These are phyloP conservation scores for Komagataella pseudopastoris DNA, from an alignment of 805 yeast species.

Conservation along the genomic window DNA sequence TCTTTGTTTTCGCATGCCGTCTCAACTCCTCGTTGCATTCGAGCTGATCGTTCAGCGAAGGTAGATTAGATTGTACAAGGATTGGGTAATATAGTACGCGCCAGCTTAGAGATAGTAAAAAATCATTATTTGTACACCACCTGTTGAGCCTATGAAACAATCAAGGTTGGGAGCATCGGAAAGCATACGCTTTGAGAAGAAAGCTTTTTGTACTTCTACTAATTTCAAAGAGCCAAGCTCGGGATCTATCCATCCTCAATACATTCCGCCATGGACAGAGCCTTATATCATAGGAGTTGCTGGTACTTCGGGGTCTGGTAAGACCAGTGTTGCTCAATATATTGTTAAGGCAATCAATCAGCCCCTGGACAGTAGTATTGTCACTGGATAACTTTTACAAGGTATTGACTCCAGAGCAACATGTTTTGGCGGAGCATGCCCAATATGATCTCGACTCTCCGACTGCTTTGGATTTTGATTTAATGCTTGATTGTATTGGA, in stretches of 20 bases:
- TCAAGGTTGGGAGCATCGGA: background rate
- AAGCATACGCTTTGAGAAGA: too few relatives aligned
- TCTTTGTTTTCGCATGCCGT: too few relatives aligned
- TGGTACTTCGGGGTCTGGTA: conserved; percentile 83
- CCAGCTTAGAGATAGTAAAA: too few relatives aligned
- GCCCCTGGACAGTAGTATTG: conserved; percentile 87
- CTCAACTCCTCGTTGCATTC: too few relatives aligned
- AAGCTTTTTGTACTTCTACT: background rate
- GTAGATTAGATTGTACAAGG: too few relatives aligned
- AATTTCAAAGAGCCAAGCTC: background rate
- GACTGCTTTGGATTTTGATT: conserved; percentile 67
- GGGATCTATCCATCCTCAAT: conserved; percentile 11
- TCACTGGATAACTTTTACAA: conserved; percentile 87
- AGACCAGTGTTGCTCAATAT: conserved; percentile 79
- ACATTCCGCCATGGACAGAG: conserved; percentile 79
- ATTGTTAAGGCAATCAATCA: conserved; percentile 67
- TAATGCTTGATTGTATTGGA: conserved; percentile 47
- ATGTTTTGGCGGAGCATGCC: conserved; percentile 47
- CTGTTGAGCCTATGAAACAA: background rate
- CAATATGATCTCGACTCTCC: conserved; percentile 85
- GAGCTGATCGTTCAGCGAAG: too few relatives aligned
- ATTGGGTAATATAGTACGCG: too few relatives aligned
- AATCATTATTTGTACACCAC: too few relatives aligned
- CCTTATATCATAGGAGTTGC: conserved; percentile 85
- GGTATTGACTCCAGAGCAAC: conserved; percentile 52